phyloP scores from a whole-genome alignment of 208 protist species.

The Zelonia costaricensis region DNA sequence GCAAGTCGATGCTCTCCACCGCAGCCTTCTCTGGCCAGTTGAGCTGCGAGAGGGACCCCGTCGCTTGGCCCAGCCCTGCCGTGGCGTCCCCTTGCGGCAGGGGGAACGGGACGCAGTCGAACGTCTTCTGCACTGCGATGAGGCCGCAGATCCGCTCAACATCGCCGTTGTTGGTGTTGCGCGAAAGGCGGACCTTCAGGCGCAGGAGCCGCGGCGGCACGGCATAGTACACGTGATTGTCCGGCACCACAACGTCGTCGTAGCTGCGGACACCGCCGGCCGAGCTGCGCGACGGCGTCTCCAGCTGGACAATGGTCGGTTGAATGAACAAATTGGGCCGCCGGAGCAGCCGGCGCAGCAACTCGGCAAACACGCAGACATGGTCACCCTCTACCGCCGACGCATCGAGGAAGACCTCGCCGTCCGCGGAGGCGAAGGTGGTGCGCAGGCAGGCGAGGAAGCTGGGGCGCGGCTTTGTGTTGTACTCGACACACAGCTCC shows the following conservation, averaged over 20 bases:
- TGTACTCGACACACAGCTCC: slow-evolving; percentile 25
- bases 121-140: slow-evolving; percentile 17
- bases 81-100: background rate
- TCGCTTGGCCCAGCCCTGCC: background rate
- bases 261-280: too few relatives aligned
- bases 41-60: slow-evolving; percentile 11
- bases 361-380: slow-evolving; percentile 31
- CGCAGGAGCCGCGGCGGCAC: slow-evolving; percentile 24
- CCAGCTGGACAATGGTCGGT: slow-evolving; percentile 2
- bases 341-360: slow-evolving; percentile 20
- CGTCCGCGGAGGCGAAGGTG: slow-evolving; percentile 15
- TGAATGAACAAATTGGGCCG: slow-evolving; percentile 8
- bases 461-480: slow-evolving; percentile 4
- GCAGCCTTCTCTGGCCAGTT: slow-evolving; percentile 28
- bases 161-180: slow-evolving; percentile 26
- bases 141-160: slow-evolving; percentile 21
- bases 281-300: background rate
- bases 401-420: slow-evolving; percentile 34
- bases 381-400: slow-evolving; percentile 25
- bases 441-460: slow-evolving; percentile 16
- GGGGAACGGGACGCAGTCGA: slow-evolving; percentile 7
- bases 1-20: slow-evolving; percentile 27
- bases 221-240: slow-evolving; percentile 13
- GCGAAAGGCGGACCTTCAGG: slow-evolving; percentile 25
- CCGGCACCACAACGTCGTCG: too few relatives aligned